Evolutionary conservation across 768 basidiomycete genomes (phyloP), one percentile per base, ranked within the genome.

Genomic region (Podaxis carcinomalis): DNA sequence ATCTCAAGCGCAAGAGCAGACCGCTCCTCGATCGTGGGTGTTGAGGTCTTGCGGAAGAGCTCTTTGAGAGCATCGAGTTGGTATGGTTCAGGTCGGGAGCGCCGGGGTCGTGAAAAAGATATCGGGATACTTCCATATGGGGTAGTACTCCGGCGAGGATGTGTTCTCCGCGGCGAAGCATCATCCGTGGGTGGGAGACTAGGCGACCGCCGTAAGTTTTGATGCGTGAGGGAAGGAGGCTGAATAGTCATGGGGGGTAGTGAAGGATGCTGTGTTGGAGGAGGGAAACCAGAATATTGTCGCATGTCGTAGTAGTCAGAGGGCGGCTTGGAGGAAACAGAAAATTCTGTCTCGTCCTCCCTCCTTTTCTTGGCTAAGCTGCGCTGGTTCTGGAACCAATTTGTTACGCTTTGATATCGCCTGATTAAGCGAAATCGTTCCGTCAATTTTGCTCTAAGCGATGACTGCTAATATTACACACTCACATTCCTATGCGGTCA

Each of bases 301-400:
- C 77, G 73, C 51, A 66, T 56, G 66, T 66, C 62, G 57, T 73
- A 68, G 66, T 73, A 71, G 44, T 75, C 74, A 51, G 72, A 66
- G 62, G 69, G 69, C 63, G 71, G 67, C 63, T 68, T 69, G 59
- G 69, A 67, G 51, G 69, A 67, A 44, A 74, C 69, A 52, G 66
- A 51, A 23, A 67, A 70, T 37, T 78, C 76, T 46, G 68, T 67
- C 28, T 83, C 80, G 53, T 87, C 86, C 63, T 89, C 86, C 65
- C 78, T 83, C 66, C 80, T 82, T 75, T 88, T 89, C 77, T 87
- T 88, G 35, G 88, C 84, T 64, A 87, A 80, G 70, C 85, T 90
- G 67, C 89, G 88, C 68, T 92, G 89, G 68, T 91, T 90, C 78
- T 92, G 90, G 71, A 92, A 92, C 91, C 90, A 92, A 69, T 92